phyloP scores from a whole-genome alignment of 2,329 filamentous ascomycete genomes.

The Aaosphaeria arxii region DNA sequence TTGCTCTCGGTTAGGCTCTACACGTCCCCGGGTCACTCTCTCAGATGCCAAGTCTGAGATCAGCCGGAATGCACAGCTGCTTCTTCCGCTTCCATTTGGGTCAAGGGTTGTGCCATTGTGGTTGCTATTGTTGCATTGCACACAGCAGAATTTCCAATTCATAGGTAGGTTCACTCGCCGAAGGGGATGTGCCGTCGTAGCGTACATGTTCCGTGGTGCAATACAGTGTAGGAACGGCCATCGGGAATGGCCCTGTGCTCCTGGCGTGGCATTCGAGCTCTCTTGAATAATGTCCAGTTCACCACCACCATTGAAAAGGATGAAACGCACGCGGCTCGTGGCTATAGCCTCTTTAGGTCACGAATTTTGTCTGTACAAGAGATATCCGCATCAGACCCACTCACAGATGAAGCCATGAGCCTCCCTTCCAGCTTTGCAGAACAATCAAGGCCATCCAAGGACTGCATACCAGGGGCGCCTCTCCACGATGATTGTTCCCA shows the following conservation, averaged over 20 bases:
- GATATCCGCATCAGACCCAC: too few relatives aligned
- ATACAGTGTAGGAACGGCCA: neutral
- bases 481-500: neutral
- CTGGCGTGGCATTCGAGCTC: too few relatives aligned
- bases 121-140: slow-evolving; percentile 4
- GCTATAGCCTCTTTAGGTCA: slow-evolving; percentile 11
- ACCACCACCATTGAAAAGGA: neutral
- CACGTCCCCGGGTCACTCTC: slow-evolving; percentile 14
- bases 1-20: slow-evolving; percentile 26
- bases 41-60: slow-evolving; percentile 32
- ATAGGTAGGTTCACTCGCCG: slow-evolving; percentile 9
- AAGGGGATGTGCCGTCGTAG: slow-evolving; percentile 17
- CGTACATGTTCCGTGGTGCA: too few relatives aligned
- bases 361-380: neutral
- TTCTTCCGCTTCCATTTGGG: slow-evolving; percentile 3
- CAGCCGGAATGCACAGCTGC: slow-evolving; percentile 22
- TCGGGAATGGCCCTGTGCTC: neutral
- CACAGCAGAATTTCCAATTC: slow-evolving; percentile 5
- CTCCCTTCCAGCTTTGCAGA: too few relatives aligned
- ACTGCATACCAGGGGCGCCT: too few relatives aligned
- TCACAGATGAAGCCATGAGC: too few relatives aligned
- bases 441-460: too few relatives aligned
- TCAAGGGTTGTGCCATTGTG: neutral
- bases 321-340: slow-evolving; percentile 13
- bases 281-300: neutral